Conservation (phyloP, 352 stramenopile genomes). For the Phytophthora pisi region DNA sequence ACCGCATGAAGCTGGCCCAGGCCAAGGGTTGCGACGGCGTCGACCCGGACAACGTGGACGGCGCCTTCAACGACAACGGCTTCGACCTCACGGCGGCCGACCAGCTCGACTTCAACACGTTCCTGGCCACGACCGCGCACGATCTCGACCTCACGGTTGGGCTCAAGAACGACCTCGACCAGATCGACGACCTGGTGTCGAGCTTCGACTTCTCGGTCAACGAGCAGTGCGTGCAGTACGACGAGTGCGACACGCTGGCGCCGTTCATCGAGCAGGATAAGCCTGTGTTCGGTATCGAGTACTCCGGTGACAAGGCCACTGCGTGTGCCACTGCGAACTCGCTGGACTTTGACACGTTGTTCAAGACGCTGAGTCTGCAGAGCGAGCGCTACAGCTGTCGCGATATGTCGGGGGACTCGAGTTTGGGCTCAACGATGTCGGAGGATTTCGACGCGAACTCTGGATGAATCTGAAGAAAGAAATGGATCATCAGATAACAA, state of each 20-base stretch:
- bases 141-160: conserved; percentile 47
- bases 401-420: conserved; percentile 9
- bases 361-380: conserved; percentile 41
- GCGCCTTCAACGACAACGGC: conserved; percentile 43
- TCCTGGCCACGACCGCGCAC: conserved; percentile 48
- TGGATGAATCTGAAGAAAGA: neutral
- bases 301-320: conserved; percentile 40
- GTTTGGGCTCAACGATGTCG: neutral
- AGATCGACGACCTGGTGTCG: conserved; percentile 43
- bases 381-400: conserved; percentile 45
- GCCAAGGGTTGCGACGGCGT: conserved; percentile 61
- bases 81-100: conserved; percentile 40
- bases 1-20: conserved; percentile 49
- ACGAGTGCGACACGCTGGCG: conserved; percentile 47
- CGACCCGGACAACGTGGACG: conserved; percentile 65
- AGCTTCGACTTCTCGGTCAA: conserved; percentile 68
- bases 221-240: conserved; percentile 58
- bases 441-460: neutral
- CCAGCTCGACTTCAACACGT: conserved; percentile 58
- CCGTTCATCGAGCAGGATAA: conserved; percentile 58
- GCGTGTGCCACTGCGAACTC: conserved; percentile 37
- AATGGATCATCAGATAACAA: neutral
- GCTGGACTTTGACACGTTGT: conserved; percentile 47
- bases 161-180: conserved; percentile 61
- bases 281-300: conserved; percentile 67